Percentiles rank a stretch among this genome's conserved stretches.
Evolutionary conservation across 179 eudicot species (phyloP).

Genomic region (Sideroxylon spinosum): DNA sequence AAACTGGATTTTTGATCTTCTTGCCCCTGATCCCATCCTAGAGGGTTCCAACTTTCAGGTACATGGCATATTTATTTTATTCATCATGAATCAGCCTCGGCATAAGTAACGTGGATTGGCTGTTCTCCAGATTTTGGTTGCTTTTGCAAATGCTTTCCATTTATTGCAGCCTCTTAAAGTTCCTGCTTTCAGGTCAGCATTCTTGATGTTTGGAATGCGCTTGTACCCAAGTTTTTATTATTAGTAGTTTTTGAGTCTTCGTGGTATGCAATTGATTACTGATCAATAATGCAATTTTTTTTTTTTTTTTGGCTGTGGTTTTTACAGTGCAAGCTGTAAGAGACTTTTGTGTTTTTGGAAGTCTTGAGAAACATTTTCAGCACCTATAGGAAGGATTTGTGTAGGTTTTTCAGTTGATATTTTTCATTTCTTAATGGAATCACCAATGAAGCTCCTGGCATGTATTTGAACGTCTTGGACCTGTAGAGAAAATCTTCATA

Average conservation of each 20-base stretch:
- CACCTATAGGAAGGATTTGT: background rate
- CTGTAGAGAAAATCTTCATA: background rate
- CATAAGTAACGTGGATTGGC: conserved; percentile 9
- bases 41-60: conserved; percentile 93
- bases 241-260: background rate
- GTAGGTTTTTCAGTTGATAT: background rate
- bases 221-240: background rate
- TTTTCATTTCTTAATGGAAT: background rate
- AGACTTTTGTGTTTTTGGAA: background rate
- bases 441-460: background rate
- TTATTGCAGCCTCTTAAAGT: conserved; percentile 84
- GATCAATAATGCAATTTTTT: background rate
- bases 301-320: too few relatives aligned
- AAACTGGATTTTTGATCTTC: conserved; percentile 69
- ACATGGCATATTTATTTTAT: conserved; percentile 24
- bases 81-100: conserved; percentile 9
- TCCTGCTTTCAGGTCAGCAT: conserved; percentile 93
- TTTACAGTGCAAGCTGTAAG: background rate
- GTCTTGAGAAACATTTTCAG: background rate
- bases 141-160: conserved; percentile 88
- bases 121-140: conserved; percentile 63
- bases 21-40: conserved; percentile 61
- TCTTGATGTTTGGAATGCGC: conserved; percentile 15
- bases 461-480: conserved; percentile 2
- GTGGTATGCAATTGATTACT: background rate